Conservation (phyloP, 2,329 filamentous ascomycete species). For the Geoglossum cookeanum region DNA sequence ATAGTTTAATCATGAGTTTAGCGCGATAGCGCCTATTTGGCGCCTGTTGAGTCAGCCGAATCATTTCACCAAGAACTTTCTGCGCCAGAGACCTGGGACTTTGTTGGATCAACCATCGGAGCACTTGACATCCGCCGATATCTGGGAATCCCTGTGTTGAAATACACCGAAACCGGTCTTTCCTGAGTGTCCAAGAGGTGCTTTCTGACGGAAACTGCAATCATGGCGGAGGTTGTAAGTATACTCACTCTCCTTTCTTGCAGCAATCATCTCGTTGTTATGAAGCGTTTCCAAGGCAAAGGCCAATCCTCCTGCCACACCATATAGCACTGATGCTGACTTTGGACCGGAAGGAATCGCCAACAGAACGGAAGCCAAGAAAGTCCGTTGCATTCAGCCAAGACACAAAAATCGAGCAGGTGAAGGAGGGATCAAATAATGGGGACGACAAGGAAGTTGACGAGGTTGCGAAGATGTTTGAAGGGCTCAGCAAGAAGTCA, state of each 20-base stretch:
- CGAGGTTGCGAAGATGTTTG: constrained; percentile 48
- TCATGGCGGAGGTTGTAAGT: constrained; percentile 30
- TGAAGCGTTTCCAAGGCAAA: background rate
- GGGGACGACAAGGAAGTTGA: constrained; percentile 37
- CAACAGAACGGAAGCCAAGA: constrained; percentile 49
- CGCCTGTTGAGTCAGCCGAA: background rate
- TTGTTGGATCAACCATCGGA: background rate
- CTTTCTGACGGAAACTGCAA: constrained; percentile 19
- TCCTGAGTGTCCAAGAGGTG: background rate
- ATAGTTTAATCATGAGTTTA: background rate
- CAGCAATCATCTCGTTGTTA: background rate
- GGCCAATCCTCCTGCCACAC: background rate
- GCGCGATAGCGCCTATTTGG: background rate
- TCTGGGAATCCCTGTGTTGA: background rate
- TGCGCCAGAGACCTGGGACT: background rate
- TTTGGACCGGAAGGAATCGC: constrained; percentile 21
- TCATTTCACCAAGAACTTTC: background rate
- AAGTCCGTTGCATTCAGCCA: constrained; percentile 92
- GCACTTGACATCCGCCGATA: background rate
- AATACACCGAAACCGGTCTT: background rate
- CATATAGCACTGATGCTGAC: background rate
- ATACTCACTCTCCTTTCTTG: background rate
- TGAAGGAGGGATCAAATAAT: constrained; percentile 45
- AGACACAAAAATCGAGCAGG: constrained; percentile 51
- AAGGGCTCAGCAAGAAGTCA: constrained; percentile 48